Evolutionary conservation across 164 flowering plant species (phyloP).

Genomic region (Cinnamomum chago): DNA sequence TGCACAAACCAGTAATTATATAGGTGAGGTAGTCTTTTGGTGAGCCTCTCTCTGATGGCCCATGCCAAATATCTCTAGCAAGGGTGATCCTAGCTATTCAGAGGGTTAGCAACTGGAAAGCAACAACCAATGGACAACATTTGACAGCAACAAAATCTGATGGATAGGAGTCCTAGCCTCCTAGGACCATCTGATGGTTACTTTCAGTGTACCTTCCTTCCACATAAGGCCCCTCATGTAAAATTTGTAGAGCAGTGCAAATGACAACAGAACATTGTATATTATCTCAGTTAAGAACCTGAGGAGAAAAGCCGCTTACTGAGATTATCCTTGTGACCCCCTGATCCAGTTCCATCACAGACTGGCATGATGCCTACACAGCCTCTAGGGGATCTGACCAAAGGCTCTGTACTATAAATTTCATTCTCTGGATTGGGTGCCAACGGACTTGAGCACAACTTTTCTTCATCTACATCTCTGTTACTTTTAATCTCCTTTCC

Average conservation of each 20-base stretch:
- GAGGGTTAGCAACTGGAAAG: background rate
- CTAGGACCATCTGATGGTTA: background rate
- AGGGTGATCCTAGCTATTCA: background rate
- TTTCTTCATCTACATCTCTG: constrained; percentile 18
- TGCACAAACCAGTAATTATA: background rate
- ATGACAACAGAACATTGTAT: background rate
- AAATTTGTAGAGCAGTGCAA: background rate
- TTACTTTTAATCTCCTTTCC: constrained; percentile 14
- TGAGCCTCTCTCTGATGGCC: background rate
- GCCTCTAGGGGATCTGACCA: constrained; percentile 15
- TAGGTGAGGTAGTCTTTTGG: background rate
- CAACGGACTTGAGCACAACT: constrained; percentile 5
- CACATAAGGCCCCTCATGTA: background rate
- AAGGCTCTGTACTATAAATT: constrained; percentile 13
- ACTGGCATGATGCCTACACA: constrained; percentile 9
- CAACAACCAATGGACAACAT: background rate
- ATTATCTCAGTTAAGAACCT: background rate
- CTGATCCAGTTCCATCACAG: constrained; percentile 17
- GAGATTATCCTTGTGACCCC: constrained; percentile 4
- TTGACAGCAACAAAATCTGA: no score
- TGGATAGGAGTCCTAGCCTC: no score
- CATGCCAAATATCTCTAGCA: background rate
- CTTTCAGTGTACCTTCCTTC: background rate
- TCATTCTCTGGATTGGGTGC: constrained; percentile 13
- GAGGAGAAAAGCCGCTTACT: background rate